Evolutionary conservation across 352 stramenopile species (phyloP), one percentile per base, ranked within the genome.

Genomic region (Phytopythium ostracodes): DNA sequence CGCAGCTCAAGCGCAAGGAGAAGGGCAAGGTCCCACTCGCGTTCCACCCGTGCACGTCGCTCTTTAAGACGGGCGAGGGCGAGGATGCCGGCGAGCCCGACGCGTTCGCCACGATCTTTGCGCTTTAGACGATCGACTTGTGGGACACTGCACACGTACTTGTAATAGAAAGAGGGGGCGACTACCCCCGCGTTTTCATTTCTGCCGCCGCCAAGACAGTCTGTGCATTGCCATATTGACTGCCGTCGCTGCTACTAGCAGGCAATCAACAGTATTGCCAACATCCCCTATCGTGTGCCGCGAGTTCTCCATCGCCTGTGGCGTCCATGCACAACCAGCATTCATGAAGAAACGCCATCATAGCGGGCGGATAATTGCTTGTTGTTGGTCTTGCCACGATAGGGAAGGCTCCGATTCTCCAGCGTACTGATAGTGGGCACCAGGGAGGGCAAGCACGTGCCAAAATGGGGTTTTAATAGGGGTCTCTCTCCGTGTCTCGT

Each of bases 1-100:
- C 84, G 64, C 81, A 92, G 67, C 68, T 92, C 56, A 95, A 95
- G 76, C 86, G 86, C 63, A 91, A 92, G 64, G 77, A 79, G 62
- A 94, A 92, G 65, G 84, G 78, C 56, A 81, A 77, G 38, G 77
- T 92, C 47, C 80, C 84, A 15, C 74, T 95, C 20, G 84, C 81
- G 17, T 93, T 89, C 68, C 73, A 80, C 49, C 72, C 79, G 5
- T 87, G 72, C 67, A 82, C 68, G 22, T 59, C 63, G 38, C 79
- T 95, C 38, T 92, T 95, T 60, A 65, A 63, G 20, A 56, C 57
- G 52, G 50, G 15, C 40, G 60, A 67, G 52, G 53, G 15, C 40
- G 60, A 67, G 29, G 42, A 25, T 35, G 63, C 46, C 20, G 56
- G 67, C 24, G 72, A 82, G n/a, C 62, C 75, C 24, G 81, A 84